Base-by-base conservation (phyloP, 2,329 filamentous ascomycete genomes). In the Pseudogymnoascus sp. region DNA sequence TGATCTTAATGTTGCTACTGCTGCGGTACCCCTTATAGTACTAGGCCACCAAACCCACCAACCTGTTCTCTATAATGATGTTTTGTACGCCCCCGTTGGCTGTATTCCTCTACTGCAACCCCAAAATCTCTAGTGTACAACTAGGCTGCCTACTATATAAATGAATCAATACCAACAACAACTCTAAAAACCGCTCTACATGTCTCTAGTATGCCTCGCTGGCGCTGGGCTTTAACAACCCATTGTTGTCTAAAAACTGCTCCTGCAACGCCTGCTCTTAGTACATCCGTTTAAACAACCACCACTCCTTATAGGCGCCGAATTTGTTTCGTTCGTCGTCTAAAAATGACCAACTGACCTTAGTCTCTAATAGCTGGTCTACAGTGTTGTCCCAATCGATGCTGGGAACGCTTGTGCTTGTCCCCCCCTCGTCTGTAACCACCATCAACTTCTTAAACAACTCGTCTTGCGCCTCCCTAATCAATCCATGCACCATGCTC, bases 1-100 rank as follows among this genome's bases (percentile, higher is more conserved):
- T 69, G 5, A 71, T 64, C 65, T 72, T 71, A n/a, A 62, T 65
- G 35, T 69, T 63, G 11, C 65, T 63, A 16, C 62, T 69, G 19
- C 63, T 68, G 11, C 60, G 38, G 63, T 68, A 69, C 24, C 62
- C 62, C 63, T 71, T 72, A 56, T 68, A 53, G 38, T 72, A 72
- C 40, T 59, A 61, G 19, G 66, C 67, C 12, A 72, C 65, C 40
- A 70, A 71, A 37, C 53, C 38, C 50, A 65, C 50, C 19, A 66
- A 65, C 16, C 61, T 61, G 16, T 65, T 41, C 24, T 66, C 46
- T 19, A 66, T 66, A 11, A 66, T 60, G 56, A 66, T 63, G 38
- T 66, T 66, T 14, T 53, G 24, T 12, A 66, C 60, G 4, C 50
- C 53, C 6, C 61, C 37, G 41, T 66, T 61, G n/a, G 41, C 59